Evolutionary conservation across 805 yeast genomes (phyloP), one percentile per base, ranked within the genome.

Genomic region (Torulaspora indica): DNA sequence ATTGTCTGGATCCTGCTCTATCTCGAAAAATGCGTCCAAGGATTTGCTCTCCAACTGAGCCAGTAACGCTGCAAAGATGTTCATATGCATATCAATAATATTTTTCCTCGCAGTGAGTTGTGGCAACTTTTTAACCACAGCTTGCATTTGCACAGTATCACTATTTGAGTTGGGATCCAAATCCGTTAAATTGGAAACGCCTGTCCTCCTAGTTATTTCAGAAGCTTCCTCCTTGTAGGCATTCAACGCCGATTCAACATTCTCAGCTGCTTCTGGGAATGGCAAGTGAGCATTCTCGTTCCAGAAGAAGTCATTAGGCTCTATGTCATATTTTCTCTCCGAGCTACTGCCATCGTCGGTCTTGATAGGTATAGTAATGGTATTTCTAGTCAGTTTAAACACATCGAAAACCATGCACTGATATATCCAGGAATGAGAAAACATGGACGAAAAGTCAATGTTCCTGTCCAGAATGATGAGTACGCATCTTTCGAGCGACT

Each of bases 241-340:
- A 47, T 82, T 79, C 48, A 90, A 73, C 47, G 88, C 97, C 22
- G 74, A 67, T 59, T 93, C 98, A 15, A 95, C 95, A 65, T 87
- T 87, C 64, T 93, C 98, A 27, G 95, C 98, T n/a, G 95, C 98
- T 61, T 91, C 97, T 1, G 98, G 98, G 72, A 93, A 93, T 30
- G 98, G 98, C 45, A 87, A 69, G 40, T 83, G 83, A 9, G 95
- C 74, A 66, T 93, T 90, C 49, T 75, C 74, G 50, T 67, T 70
- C 98, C 98, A 93, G 68, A 93, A 93, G 61, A 85, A 86, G 69
- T 93, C 99, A 45, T 78, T 77, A 23, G 96, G 96, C 57, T 91
- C 98, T 35, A 93, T 75, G 61, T 93, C 98, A 63, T 83, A 85
- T 49, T 78, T 75, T 53, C 82, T 82, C 29, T 67, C 64, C n/a